Percentiles rank a stretch among this genome's conserved stretches.
phyloP scores from a whole-genome alignment of 495 filamentous ascomycete species.

The Penicillium lividum region DNA sequence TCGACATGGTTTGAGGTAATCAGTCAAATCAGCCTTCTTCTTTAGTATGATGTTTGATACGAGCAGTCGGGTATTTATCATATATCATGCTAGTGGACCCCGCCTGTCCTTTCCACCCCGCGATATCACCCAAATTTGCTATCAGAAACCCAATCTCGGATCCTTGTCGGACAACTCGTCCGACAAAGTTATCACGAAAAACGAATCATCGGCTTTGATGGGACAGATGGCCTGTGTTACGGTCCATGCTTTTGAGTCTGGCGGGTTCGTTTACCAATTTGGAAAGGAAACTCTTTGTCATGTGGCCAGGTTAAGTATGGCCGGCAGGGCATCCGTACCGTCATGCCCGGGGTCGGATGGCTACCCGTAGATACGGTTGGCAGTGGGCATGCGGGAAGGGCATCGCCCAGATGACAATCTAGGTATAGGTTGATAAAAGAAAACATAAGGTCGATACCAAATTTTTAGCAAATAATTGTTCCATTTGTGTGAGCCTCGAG shows the following conservation, averaged over 20 bases:
- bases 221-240: neutral
- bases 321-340: constrained; percentile 18
- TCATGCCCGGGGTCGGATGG: constrained; percentile 2
- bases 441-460: neutral
- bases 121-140: constrained; percentile 10
- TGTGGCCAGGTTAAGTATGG: constrained; percentile 5
- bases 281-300: constrained; percentile 13
- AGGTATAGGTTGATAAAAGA: neutral
- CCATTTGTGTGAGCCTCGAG: no score
- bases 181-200: constrained; percentile 9
- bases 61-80: constrained; percentile 17
- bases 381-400: neutral
- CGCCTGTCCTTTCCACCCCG: constrained; percentile 11
- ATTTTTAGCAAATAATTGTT: neutral
- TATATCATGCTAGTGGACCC: constrained; percentile 9
- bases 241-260: neutral
- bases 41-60: neutral
- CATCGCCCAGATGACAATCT: no score
- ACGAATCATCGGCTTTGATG: neutral
- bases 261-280: constrained; percentile 6
- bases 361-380: constrained; percentile 1
- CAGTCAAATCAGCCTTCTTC: neutral
- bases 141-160: constrained; percentile 6
- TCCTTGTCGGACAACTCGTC: constrained; percentile 9
- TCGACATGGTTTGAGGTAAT: neutral